Evolutionary conservation across 2,329 filamentous ascomycete species (phyloP).

Genomic region (Periconia sp.): DNA sequence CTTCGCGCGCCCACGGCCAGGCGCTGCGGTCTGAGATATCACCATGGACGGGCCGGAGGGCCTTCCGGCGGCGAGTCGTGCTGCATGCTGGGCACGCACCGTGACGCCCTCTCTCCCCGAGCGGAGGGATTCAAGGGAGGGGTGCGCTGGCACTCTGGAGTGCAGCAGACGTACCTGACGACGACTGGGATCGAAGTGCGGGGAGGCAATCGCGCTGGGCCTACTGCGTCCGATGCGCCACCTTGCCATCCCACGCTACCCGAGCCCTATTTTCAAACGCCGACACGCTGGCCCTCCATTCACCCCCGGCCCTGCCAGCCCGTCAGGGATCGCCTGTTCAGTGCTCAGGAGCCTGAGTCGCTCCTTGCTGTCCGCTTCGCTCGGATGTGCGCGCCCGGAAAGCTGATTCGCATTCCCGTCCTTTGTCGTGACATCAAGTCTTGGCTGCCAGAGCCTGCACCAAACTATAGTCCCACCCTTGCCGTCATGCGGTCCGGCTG

Average conservation of each 20-base stretch:
- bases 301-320: slow-evolving; percentile 11
- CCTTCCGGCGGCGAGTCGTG: no score
- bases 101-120: slow-evolving; percentile 10
- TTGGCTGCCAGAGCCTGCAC: slow-evolving; percentile 34
- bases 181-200: slow-evolving; percentile 37
- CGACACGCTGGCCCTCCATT: slow-evolving; percentile 25
- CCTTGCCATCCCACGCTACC: slow-evolving; percentile 32
- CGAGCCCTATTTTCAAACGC: slow-evolving; percentile 37
- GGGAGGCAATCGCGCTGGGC: slow-evolving; percentile 29
- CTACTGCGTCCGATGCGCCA: slow-evolving; percentile 23
- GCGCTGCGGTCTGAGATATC: no score
- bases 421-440: slow-evolving; percentile 37
- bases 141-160: slow-evolving; percentile 21
- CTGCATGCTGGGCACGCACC: slow-evolving; percentile 2
- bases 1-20: slow-evolving; percentile 1
- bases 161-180: slow-evolving; percentile 36
- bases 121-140: no score
- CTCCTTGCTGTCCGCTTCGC: slow-evolving; percentile 21
- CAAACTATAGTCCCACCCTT: slow-evolving; percentile 38
- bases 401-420: slow-evolving; percentile 30
- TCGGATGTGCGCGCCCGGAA: slow-evolving; percentile 19
- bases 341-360: slow-evolving; percentile 18
- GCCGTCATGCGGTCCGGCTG: slow-evolving; percentile 40
- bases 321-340: slow-evolving; percentile 8
- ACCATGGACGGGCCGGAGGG: no score